phyloP scores from a whole-genome alignment of 768 basidiomycete species.

The Suillus americanus region DNA sequence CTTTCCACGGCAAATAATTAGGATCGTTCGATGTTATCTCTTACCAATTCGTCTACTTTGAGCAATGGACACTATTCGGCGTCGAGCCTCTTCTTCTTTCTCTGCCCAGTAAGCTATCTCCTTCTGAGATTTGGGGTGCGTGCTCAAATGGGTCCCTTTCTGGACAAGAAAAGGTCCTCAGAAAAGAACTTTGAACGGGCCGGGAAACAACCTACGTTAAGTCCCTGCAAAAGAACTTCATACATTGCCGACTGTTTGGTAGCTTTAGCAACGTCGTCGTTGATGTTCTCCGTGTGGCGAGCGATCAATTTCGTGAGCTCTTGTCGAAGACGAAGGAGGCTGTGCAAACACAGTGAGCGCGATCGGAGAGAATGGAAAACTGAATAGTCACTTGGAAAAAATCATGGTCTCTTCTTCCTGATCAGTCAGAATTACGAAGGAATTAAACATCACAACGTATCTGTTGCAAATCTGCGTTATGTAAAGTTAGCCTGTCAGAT shows the following conservation, averaged over 20 bases:
- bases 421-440: conserved; percentile 75
- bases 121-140: conserved; percentile 82
- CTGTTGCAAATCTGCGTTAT: conserved; percentile 60
- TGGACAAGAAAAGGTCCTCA: conserved; percentile 25
- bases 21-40: conserved; percentile 16
- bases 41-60: conserved; percentile 26
- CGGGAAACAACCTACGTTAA: conserved; percentile 57
- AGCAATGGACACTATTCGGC: conserved; percentile 48
- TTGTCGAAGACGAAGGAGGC: conserved; percentile 80
- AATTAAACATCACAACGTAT: conserved; percentile 81
- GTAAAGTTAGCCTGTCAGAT: neutral
- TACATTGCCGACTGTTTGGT: conserved; percentile 74
- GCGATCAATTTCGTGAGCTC: conserved; percentile 78
- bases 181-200: neutral
- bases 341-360: conserved; percentile 30
- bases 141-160: conserved; percentile 67
- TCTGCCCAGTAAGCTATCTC: conserved; percentile 88
- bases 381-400: conserved; percentile 73
- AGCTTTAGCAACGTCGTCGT: conserved; percentile 58
- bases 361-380: neutral
- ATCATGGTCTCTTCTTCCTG: conserved; percentile 96
- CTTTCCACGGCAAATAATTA: conserved; percentile 14
- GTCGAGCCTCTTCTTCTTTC: conserved; percentile 75
- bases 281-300: conserved; percentile 67
- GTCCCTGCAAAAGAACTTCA: conserved; percentile 69